phyloP scores from a whole-genome alignment of 2,329 filamentous ascomycete species.

The Claviceps pazoutovae region DNA sequence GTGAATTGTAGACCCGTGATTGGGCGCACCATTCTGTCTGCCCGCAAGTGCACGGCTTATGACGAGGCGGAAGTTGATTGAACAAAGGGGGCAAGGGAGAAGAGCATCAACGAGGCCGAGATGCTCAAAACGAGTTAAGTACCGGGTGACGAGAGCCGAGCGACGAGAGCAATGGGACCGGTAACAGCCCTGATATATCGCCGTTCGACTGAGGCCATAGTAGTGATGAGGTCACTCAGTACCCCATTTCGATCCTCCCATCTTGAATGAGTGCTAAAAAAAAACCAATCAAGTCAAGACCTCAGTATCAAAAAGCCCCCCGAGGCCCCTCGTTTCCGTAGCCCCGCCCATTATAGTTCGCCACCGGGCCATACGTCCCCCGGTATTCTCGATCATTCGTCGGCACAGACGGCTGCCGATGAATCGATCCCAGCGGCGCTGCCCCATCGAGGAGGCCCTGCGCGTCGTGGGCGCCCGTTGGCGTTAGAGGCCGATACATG shows the following conservation, averaged over 20 bases:
- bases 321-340: conserved; percentile 4
- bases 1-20: no score
- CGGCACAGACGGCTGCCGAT: conserved; percentile 7
- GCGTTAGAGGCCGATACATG: conserved; percentile 25
- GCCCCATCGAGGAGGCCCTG: conserved; percentile 26
- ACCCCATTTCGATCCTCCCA: no score
- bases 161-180: not conserved
- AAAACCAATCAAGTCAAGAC: no score
- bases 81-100: not conserved
- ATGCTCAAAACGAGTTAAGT: not conserved
- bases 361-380: conserved; percentile 8
- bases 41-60: no score
- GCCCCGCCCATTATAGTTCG: conserved; percentile 2
- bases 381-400: conserved; percentile 3
- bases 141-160: no score
- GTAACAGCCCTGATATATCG: not conserved
- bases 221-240: no score
- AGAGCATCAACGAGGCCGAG: not conserved
- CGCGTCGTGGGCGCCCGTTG: conserved; percentile 18
- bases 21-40: no score
- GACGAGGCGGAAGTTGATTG: not conserved
- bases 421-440: conserved; percentile 23
- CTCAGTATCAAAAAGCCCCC: not conserved
- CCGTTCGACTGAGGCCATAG: not conserved
- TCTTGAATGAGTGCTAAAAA: no score